Evolutionary conservation across 2,329 filamentous ascomycete species (phyloP), one percentile per base, ranked within the genome.

Genomic region (Thielaviopsis cerberus): DNA sequence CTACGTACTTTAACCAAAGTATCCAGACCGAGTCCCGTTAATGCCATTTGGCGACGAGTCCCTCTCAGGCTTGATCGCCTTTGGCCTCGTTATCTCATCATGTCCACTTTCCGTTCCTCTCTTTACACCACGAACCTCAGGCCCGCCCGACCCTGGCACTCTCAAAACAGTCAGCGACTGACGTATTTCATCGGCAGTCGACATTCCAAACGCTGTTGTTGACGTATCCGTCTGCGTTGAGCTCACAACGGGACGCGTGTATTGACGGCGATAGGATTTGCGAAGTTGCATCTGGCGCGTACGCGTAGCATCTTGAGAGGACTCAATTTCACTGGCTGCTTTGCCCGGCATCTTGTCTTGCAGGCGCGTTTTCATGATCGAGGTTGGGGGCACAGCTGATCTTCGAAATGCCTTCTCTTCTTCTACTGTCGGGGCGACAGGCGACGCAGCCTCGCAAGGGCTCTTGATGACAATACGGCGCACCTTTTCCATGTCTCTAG

Each of bases 341-440:
- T 68, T 65, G 11, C 67, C 61, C 50, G 66, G 59, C 25, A 59
- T 58, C 51, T 62, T 62, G 11, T 50, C 24, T 58, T n/a, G 56
- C 30, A 52, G 53, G 34, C 52, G 51, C 8, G 57, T 61, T 51
- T 70, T 71, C 27, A 73, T 54, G 25, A 72, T 72, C 1, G 71
- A 68, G 1, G 66, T 67, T 5, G 68, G 66, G 15, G 62, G 61
- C 4, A 50, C 60, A 2, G 63, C 63, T 54, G 66, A 67, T 34
- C 71, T 65, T 26, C 71, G 66, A 23, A 66, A 66, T 13, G 63
- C 62, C 60, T 71, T 68, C 60, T 73, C 71, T 53, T 72, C 67
- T 52, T 66, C 61, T 30, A 71, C 58, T 0, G 70, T 70, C n/a
- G 64, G 67, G 5, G 67, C 65, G 5, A 61, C 62, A 10, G 59